A percentile compares a stretch with the other conserved stretches of the same genome.
Conservation (phyloP, 306 rosid genomes). For the Vigna angularis region DNA sequence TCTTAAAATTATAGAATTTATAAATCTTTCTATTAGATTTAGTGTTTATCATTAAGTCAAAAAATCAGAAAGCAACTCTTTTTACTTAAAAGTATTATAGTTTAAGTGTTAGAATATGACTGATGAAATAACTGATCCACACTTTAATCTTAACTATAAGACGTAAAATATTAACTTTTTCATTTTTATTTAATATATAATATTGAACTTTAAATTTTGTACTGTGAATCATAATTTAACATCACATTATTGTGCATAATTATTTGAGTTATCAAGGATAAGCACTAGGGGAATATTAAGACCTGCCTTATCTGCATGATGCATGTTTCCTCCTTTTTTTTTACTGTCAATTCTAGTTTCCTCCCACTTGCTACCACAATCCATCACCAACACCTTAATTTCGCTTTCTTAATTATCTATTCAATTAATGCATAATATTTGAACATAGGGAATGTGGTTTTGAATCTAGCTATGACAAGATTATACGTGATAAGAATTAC, state of each 20-base stretch:
- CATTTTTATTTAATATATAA: too few species aligned
- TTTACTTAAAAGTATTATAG: too few species aligned
- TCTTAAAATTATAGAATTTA: too few species aligned
- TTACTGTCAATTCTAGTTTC: constrained; percentile 11
- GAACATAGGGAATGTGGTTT: neutral
- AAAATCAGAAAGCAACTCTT: too few species aligned
- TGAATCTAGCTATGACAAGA: neutral
- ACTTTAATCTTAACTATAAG: too few species aligned
- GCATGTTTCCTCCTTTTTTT: constrained; percentile 19
- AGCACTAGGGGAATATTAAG: neutral
- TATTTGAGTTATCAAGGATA: constrained; percentile 39
- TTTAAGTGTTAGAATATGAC: too few species aligned
- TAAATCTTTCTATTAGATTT: too few species aligned
- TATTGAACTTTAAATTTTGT: neutral
- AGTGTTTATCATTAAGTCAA: too few species aligned
- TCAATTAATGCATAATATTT: constrained; percentile 1
- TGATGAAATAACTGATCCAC: too few species aligned
- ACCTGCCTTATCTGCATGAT: constrained; percentile 13
- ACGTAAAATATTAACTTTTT: too few species aligned
- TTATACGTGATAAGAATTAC: neutral
- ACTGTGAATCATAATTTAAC: constrained; percentile 20
- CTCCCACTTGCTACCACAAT: constrained; percentile 28
- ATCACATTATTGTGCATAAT: constrained; percentile 25
- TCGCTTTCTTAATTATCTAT: neutral
- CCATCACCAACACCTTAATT: neutral